These are phyloP conservation scores for Amylocystis lapponica DNA, from an alignment of 768 basidiomycete species.

Conservation along the genomic window DNA sequence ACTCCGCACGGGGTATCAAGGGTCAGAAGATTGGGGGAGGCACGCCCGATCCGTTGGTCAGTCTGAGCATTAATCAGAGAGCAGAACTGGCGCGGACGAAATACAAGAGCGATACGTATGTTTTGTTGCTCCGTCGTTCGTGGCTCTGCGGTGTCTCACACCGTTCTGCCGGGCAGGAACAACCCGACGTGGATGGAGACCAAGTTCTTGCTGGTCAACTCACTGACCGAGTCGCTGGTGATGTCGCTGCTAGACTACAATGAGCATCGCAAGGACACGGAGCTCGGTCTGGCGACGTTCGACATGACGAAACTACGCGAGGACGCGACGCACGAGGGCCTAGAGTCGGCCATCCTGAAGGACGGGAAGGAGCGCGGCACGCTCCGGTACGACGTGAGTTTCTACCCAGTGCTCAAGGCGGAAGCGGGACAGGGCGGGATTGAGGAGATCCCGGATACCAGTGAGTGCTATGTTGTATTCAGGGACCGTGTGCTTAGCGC, in stretches of 20 bases:
- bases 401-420: slow-evolving; percentile 82
- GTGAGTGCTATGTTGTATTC: slow-evolving; percentile 44
- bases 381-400: slow-evolving; percentile 73
- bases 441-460: slow-evolving; percentile 67
- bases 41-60: slow-evolving; percentile 87
- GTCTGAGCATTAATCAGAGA: slow-evolving; percentile 73
- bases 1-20: slow-evolving; percentile 78
- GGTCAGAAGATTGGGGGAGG: slow-evolving; percentile 88
- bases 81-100: slow-evolving; percentile 78
- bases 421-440: slow-evolving; percentile 54
- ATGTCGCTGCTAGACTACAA: slow-evolving; percentile 83
- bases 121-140: slow-evolving; percentile 8
- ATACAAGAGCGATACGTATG: slow-evolving; percentile 69
- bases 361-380: slow-evolving; percentile 88
- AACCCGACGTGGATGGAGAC: slow-evolving; percentile 96
- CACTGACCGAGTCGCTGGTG: slow-evolving; percentile 69
- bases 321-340: slow-evolving; percentile 76
- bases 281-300: slow-evolving; percentile 71
- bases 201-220: slow-evolving; percentile 84
- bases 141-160: slow-evolving; percentile 3
- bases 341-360: slow-evolving; percentile 59
- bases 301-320: slow-evolving; percentile 70
- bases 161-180: slow-evolving; percentile 41
- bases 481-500: too few relatives aligned
- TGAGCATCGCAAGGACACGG: slow-evolving; percentile 74